Conservation (phyloP, 176 grass and related monocot species). For the Miscanthus lutarioriparius region DNA sequence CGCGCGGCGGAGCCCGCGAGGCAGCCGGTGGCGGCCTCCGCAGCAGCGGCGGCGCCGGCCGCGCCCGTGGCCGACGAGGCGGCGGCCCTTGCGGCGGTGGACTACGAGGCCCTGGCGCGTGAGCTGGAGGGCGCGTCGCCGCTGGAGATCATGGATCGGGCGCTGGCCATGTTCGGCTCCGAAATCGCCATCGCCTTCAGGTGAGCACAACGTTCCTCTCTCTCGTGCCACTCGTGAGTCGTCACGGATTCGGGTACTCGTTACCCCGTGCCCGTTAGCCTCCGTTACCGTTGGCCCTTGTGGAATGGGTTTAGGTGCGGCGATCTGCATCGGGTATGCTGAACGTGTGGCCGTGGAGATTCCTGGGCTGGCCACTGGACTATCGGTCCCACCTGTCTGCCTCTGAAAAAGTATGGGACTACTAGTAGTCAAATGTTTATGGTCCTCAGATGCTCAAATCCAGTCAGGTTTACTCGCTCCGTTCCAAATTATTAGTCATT, state of each 20-base stretch:
- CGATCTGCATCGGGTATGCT: not conserved
- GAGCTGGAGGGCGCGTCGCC: conserved; percentile 80
- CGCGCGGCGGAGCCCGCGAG: conserved; percentile 58
- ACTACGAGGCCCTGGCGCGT: conserved; percentile 68
- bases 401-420: not conserved
- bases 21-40: conserved; percentile 49
- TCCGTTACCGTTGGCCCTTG: not conserved
- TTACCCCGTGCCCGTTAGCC: not conserved
- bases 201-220: conserved; percentile 18
- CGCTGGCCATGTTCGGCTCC: conserved; percentile 77
- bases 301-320: not conserved
- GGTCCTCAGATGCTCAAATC: not conserved
- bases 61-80: conserved; percentile 33
- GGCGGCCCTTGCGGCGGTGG: not conserved
- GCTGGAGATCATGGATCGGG: conserved; percentile 89
- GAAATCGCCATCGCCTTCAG: conserved; percentile 98
- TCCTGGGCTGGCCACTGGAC: not conserved
- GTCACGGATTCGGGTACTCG: not conserved
- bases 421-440: not conserved
- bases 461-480: not conserved
- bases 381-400: not conserved
- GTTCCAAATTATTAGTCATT: no score
- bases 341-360: conserved; percentile 32
- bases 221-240: not conserved
- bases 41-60: conserved; percentile 31